Conservation (phyloP, 2,329 filamentous ascomycete species). For the Neoscytalidium dimidiatum region DNA sequence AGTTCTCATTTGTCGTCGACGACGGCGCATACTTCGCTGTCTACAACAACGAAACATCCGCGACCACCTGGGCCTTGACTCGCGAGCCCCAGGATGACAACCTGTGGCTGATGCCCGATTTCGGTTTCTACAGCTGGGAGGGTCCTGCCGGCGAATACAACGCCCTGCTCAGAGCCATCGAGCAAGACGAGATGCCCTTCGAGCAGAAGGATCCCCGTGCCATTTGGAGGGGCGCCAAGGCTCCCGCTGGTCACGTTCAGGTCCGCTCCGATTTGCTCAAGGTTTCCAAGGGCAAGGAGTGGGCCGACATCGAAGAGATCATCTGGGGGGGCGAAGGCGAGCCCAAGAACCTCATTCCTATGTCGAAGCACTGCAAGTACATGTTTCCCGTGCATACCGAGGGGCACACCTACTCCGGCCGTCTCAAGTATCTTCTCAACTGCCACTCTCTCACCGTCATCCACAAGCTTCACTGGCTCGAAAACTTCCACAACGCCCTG, state of each 20-base stretch:
- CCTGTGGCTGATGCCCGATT: slow-evolving; percentile 28
- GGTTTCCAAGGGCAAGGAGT: slow-evolving; percentile 22
- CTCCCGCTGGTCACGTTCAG: slow-evolving; percentile 22
- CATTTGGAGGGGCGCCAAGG: slow-evolving; percentile 29
- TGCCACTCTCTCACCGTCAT: slow-evolving; percentile 49
- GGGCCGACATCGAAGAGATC: slow-evolving; percentile 27
- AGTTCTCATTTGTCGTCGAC: slow-evolving; percentile 54
- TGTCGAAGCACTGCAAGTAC: slow-evolving; percentile 28
- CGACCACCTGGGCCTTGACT: slow-evolving; percentile 18
- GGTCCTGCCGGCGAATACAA: slow-evolving; percentile 19
- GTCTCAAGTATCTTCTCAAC: slow-evolving; percentile 37
- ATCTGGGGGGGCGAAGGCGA: slow-evolving; percentile 12
- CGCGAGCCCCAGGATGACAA: slow-evolving; percentile 16
- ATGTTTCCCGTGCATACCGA: slow-evolving; percentile 26
- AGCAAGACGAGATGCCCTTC: slow-evolving; percentile 18
- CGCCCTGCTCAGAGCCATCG: slow-evolving; percentile 18
- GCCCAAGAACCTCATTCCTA: slow-evolving; percentile 22
- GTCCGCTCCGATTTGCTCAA: slow-evolving; percentile 27
- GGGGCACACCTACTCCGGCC: slow-evolving; percentile 33
- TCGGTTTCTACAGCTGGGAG: slow-evolving; percentile 24
- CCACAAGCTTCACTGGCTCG: slow-evolving; percentile 52
- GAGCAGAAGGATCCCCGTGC: slow-evolving; percentile 24
- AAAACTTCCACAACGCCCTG: slow-evolving; percentile 52
- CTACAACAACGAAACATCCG: slow-evolving; percentile 12
- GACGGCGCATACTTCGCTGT: slow-evolving; percentile 19